These are phyloP conservation scores for Liriodendron chinense DNA, from an alignment of 164 flowering plant species.

Conservation along the genomic window DNA sequence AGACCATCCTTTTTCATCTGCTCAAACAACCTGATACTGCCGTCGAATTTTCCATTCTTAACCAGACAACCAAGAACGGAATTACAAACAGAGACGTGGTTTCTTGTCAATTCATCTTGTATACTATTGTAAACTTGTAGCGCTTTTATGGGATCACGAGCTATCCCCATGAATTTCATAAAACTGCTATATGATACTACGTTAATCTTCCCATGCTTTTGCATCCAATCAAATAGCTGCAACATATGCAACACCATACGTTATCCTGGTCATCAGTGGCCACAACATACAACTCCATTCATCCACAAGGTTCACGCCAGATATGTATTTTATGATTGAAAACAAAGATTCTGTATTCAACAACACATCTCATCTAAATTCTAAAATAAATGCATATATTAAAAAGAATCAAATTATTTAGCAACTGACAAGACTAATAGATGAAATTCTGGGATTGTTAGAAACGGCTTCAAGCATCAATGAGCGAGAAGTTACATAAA, in stretches of 20 bases:
- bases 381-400: too few species aligned
- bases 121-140: constrained; percentile 66
- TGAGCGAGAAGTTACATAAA: not conserved
- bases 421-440: not conserved
- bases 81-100: constrained; percentile 65
- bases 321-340: not conserved
- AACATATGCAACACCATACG: not conserved
- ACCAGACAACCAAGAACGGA: constrained; percentile 71
- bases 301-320: not conserved
- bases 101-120: constrained; percentile 50
- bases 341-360: not conserved
- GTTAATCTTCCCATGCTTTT: constrained; percentile 55
- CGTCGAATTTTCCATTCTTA: constrained; percentile 62
- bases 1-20: constrained; percentile 84
- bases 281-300: not conserved
- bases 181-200: constrained; percentile 76
- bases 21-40: constrained; percentile 58
- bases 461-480: not conserved
- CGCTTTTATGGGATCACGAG: constrained; percentile 47
- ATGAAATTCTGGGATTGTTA: not conserved
- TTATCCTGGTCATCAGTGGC: not conserved
- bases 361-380: too few species aligned
- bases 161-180: constrained; percentile 68
- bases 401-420: too few species aligned
- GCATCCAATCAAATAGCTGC: constrained; percentile 94